phyloP scores from a whole-genome alignment of 495 filamentous ascomycete genomes.

The Jackrogersella minutella region DNA sequence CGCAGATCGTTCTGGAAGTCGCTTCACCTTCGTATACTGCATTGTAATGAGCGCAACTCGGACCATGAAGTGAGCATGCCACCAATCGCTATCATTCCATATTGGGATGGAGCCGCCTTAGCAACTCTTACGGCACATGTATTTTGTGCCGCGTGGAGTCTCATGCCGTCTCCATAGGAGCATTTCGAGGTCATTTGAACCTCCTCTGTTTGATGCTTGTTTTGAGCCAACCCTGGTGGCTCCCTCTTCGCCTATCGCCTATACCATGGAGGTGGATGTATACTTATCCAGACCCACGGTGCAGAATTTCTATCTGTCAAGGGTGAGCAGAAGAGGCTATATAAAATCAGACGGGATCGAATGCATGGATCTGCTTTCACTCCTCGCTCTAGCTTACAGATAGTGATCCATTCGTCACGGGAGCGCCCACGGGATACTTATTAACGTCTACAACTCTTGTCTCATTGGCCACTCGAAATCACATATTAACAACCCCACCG shows the following conservation, averaged over 20 bases:
- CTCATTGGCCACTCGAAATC: constrained; percentile 3
- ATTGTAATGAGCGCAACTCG: constrained; percentile 16
- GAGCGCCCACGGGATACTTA: constrained; percentile 13
- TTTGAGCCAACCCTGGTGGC: constrained; percentile 51
- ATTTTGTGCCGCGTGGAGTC: constrained; percentile 38
- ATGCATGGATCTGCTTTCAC: constrained; percentile 31
- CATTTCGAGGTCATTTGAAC: constrained; percentile 40
- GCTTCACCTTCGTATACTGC: constrained; percentile 5
- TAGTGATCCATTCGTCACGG: constrained; percentile 25
- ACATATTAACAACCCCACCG: constrained; percentile 22
- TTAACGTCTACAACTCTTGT: constrained; percentile 23
- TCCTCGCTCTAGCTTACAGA: constrained; percentile 25
- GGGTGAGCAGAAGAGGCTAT: constrained; percentile 14
- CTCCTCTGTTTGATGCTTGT: constrained; percentile 58
- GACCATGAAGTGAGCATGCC: constrained; percentile 21
- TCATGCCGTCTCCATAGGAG: constrained; percentile 35
- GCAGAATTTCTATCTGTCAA: not conserved
- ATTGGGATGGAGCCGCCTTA: constrained; percentile 32
- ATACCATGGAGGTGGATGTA: constrained; percentile 19
- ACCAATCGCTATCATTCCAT: constrained; percentile 19
- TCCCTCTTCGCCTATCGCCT: constrained; percentile 42
- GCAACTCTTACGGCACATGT: constrained; percentile 25
- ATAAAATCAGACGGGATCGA: constrained; percentile 41
- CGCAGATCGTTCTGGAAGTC: constrained; percentile 38
- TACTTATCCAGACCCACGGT: constrained; percentile 1